Evolutionary conservation across 108 stramenopile genomes (phyloP), one percentile per base, ranked within the genome.

Genomic region (Nannochloropsis gaditana): DNA sequence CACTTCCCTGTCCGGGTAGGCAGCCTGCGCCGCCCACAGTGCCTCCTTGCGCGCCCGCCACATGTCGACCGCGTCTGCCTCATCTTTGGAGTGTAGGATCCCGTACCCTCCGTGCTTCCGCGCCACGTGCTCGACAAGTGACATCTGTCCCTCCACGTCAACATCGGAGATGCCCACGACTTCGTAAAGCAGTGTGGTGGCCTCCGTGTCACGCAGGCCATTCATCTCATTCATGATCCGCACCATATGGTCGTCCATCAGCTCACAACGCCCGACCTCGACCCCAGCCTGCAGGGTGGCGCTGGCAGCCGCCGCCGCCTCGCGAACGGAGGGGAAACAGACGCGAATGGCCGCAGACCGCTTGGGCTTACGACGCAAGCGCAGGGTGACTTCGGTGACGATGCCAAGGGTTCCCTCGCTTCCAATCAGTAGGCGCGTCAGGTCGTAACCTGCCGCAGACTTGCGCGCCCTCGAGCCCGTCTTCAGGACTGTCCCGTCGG

Each of bases 301-400:
- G 43, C 43, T 73, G 43, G 31, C 50, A 11, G 84, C 42, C 43
- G 89, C 80, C 6, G 89, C 83, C 45, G 90, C 90, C 4, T 86
- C 83, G 43, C 79, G 84, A 31, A 90, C 84, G 73, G 83, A 83
- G 45, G 21, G 73, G 80, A 88, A 90, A 43, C 85, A 83, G 3
- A 89, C 84, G 1, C 90, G 45, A 43, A 90, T 83, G 45, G 88
- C 88, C 31, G 42, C 80, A 31, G 86, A 42, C 43, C 44, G 44
- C n/a, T 83, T 45, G 5, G 90, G 90, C 19, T 89, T 87, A 73
- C 59, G 59, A 73, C 59, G 59, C 59, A 73, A n/a, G n/a, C 80
- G 95, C 15, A 99, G 92, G 41, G 95, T 94, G 21, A 94, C 90
- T 85, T 93, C 91, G 1, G 96, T 98, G 47, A 98, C 93, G 44